A percentile compares a stretch with the other conserved stretches of the same genome.
Conservation (phyloP, 805 yeast genomes). For the Sugiyamaella marilandica region DNA sequence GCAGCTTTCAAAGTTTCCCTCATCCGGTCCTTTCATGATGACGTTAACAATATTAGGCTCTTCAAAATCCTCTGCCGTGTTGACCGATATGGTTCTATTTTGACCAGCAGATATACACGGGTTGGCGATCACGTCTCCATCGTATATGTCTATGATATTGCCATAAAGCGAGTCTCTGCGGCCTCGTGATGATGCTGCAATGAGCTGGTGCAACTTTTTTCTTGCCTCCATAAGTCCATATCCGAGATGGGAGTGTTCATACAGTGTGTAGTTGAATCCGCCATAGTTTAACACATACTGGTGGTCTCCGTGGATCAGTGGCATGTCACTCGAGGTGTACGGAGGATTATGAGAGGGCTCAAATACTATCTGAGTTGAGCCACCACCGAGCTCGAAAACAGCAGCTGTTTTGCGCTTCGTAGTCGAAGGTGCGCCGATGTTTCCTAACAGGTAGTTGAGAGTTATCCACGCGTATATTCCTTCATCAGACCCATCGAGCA, state of each 20-base stretch:
- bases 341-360: slow-evolving; percentile 62
- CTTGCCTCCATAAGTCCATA: slow-evolving; percentile 95
- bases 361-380: slow-evolving; percentile 97
- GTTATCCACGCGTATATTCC: slow-evolving; percentile 99
- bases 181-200: slow-evolving; percentile 27
- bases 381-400: slow-evolving; percentile 95
- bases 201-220: slow-evolving; percentile 63
- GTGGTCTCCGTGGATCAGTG: slow-evolving; percentile 80
- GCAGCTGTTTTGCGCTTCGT: slow-evolving; percentile 64
- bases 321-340: slow-evolving; percentile 39
- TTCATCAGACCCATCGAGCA: slow-evolving; percentile 94
- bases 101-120: slow-evolving; percentile 90
- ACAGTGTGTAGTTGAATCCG: slow-evolving; percentile 66
- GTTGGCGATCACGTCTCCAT: slow-evolving; percentile 44
- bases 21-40: slow-evolving; percentile 66
- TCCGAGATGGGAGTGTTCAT: slow-evolving; percentile 92
- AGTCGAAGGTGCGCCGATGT: slow-evolving; percentile 66
- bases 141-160: slow-evolving; percentile 12
- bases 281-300: slow-evolving; percentile 76
- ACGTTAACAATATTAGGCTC: slow-evolving; percentile 42
- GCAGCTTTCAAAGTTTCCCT: slow-evolving; percentile 3
- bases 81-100: slow-evolving; percentile 4
- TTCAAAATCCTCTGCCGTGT: slow-evolving; percentile 48
- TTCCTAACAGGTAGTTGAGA: slow-evolving; percentile 83
- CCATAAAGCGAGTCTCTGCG: slow-evolving; percentile 13